A percentile compares a stretch with the other conserved stretches of the same genome.
Evolutionary conservation across 768 basidiomycete genomes (phyloP).

Genomic region (Daedaleopsis nitida): DNA sequence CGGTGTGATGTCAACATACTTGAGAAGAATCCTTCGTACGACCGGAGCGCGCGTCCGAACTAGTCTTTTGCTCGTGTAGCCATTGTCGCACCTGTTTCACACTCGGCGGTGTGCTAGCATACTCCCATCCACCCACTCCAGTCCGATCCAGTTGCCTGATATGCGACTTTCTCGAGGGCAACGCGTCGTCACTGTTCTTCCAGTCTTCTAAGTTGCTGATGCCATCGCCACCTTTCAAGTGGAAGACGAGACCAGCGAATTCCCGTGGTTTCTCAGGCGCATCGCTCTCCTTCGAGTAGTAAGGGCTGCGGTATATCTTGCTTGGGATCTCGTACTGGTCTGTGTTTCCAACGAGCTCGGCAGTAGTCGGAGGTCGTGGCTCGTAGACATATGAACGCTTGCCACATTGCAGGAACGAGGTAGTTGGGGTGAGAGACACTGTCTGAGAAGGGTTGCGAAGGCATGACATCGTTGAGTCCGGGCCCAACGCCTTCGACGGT

Average conservation of each 20-base stretch:
- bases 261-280: conserved; percentile 68
- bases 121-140: conserved; percentile 76
- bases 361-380: conserved; percentile 50
- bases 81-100: conserved; percentile 54
- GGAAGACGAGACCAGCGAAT: conserved; percentile 79
- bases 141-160: conserved; percentile 22
- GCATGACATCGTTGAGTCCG: too few relatives aligned
- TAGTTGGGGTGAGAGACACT: background rate
- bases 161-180: background rate
- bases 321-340: conserved; percentile 50
- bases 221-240: conserved; percentile 64
- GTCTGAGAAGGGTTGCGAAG: too few relatives aligned
- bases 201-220: conserved; percentile 65
- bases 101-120: conserved; percentile 69
- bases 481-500: background rate
- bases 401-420: conserved; percentile 24
- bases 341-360: conserved; percentile 47
- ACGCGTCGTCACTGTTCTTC: conserved; percentile 21
- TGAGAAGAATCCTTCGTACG: conserved; percentile 48
- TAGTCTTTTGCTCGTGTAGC: conserved; percentile 40
- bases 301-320: conserved; percentile 75
- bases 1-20: conserved; percentile 33
- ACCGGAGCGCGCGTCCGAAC: background rate
- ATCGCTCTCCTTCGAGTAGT: conserved; percentile 75
- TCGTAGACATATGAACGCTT: conserved; percentile 47